Evolutionary conservation across 23 red algal species (phyloP).

Genomic region (Gracilariopsis chorda): DNA sequence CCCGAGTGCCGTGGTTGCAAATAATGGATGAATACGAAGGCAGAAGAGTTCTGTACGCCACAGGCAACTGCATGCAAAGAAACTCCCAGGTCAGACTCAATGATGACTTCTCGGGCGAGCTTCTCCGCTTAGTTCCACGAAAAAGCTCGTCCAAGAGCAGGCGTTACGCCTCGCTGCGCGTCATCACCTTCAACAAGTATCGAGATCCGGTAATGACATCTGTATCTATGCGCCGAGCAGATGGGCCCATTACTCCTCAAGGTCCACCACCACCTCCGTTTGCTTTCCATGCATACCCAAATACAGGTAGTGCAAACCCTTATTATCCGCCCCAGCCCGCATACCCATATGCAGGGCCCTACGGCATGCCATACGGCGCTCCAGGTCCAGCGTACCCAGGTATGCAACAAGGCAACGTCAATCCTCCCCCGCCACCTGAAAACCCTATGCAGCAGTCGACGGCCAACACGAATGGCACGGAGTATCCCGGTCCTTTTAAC

Average conservation of each 20-base stretch:
- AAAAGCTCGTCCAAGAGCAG: constrained; percentile 17
- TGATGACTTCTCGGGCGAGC: constrained; percentile 8
- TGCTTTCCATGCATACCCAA: not conserved
- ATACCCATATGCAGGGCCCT: not conserved
- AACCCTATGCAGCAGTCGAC: not conserved
- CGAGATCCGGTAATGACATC: constrained; percentile 7
- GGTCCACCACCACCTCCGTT: not conserved
- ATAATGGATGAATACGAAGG: constrained; percentile 12
- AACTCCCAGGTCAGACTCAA: not conserved
- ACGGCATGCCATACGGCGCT: not conserved
- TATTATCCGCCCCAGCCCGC: not conserved
- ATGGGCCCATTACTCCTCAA: not conserved
- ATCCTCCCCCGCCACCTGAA: not conserved
- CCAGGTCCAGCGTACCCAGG: not conserved
- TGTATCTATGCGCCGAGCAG: not conserved
- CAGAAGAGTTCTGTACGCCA: not conserved
- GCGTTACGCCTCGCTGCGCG: not conserved
- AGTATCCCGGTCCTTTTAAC: not conserved
- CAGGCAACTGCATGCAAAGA: constrained; percentile 3
- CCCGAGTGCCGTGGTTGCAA: not conserved
- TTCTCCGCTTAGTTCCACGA: not conserved
- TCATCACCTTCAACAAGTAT: constrained; percentile 4
- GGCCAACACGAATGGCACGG: not conserved
- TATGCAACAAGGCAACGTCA: not conserved
- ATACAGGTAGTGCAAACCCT: not conserved